Conservation (phyloP, 257 asterid genomes). For the Cordia subcordata region DNA sequence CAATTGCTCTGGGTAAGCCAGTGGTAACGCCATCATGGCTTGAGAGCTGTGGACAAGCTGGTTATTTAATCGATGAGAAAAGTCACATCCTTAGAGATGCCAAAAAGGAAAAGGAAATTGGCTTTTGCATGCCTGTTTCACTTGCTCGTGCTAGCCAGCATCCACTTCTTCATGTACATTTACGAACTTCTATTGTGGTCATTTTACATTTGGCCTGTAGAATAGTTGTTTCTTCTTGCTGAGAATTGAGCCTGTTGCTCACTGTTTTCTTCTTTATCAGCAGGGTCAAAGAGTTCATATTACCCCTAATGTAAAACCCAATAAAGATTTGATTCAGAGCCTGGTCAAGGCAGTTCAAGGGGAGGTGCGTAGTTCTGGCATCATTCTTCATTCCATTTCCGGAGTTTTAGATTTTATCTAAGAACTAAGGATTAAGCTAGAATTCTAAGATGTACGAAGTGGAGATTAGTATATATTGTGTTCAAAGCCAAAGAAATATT, state of each 20-base stretch:
- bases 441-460: too few species aligned
- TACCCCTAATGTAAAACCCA: slow-evolving; percentile 65
- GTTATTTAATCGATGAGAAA: slow-evolving; percentile 50
- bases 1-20: slow-evolving; percentile 68
- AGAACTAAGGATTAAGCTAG: too few species aligned
- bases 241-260: slow-evolving; percentile 5
- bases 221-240: slow-evolving; percentile 5
- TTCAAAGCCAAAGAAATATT: too few species aligned
- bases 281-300: slow-evolving; percentile 57
- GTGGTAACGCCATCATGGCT: slow-evolving; percentile 81
- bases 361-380: slow-evolving; percentile 38
- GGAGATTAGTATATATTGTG: too few species aligned
- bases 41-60: slow-evolving; percentile 66
- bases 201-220: slow-evolving; percentile 5
- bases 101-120: slow-evolving; percentile 69
- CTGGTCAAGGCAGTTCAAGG: slow-evolving; percentile 67
- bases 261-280: slow-evolving; percentile 18
- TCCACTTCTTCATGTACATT: slow-evolving; percentile 61
- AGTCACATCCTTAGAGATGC: slow-evolving; percentile 66
- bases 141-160: slow-evolving; percentile 51
- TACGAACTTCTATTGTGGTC: slow-evolving; percentile 3
- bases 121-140: slow-evolving; percentile 59
- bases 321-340: slow-evolving; percentile 39
- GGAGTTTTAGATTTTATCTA: background rate
- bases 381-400: slow-evolving; percentile 6